These are phyloP conservation scores for Pseudogymnoascus sp. DNA, from an alignment of 2,329 filamentous ascomycete genomes.

Conservation along the genomic window DNA sequence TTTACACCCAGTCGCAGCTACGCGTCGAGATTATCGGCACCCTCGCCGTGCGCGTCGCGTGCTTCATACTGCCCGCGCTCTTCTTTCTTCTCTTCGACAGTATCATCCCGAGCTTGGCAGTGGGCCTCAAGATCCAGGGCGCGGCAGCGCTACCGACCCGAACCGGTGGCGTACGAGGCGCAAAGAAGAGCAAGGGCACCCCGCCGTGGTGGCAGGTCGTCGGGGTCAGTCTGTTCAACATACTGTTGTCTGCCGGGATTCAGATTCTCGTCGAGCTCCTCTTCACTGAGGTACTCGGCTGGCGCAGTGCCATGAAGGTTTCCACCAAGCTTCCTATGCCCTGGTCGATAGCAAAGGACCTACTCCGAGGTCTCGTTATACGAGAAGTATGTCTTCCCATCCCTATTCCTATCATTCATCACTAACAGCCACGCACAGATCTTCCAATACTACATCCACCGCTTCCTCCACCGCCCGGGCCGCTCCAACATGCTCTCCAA, in stretches of 20 bases:
- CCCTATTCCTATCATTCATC: neutral
- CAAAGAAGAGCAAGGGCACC: constrained; percentile 31
- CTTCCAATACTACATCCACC: constrained; percentile 67
- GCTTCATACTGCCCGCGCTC: constrained; percentile 67
- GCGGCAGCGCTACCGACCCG: constrained; percentile 41
- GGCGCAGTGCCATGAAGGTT: constrained; percentile 48
- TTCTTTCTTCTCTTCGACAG: constrained; percentile 67
- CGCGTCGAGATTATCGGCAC: constrained; percentile 68
- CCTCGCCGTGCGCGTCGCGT: constrained; percentile 55
- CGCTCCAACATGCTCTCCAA: constrained; percentile 31
- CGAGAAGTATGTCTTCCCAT: constrained; percentile 42
- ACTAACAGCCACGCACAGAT: constrained; percentile 32
- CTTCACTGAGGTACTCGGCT: constrained; percentile 43
- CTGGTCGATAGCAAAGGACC: constrained; percentile 49
- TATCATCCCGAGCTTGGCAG: constrained; percentile 58
- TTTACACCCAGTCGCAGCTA: constrained; percentile 67
- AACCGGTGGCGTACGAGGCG: constrained; percentile 28
- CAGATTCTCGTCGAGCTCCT: constrained; percentile 48
- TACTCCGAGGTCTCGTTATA: constrained; percentile 43
- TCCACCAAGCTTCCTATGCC: constrained; percentile 54
- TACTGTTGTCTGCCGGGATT: constrained; percentile 42
- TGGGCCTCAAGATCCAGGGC: constrained; percentile 60
- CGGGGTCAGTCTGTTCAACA: constrained; percentile 46
- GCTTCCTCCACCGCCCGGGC: constrained; percentile 55
- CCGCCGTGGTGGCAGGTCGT: constrained; percentile 40